These are phyloP conservation scores for Penicillium sp. DNA, from an alignment of 2,329 filamentous ascomycete genomes.

Conservation along the genomic window DNA sequence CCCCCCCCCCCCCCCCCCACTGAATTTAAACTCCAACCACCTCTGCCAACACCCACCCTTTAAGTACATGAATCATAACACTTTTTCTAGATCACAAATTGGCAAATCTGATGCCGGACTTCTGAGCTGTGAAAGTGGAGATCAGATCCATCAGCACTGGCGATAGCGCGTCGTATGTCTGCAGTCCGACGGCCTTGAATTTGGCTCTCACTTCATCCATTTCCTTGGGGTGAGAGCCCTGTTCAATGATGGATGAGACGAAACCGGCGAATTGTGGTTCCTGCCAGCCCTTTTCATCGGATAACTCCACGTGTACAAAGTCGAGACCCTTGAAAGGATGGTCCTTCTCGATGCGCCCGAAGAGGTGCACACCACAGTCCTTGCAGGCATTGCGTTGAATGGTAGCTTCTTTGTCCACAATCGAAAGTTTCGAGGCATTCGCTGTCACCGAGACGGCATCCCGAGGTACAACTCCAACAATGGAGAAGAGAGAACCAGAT, in stretches of 20 bases:
- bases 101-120: conserved; percentile 31
- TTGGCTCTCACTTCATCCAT: conserved; percentile 56
- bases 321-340: conserved; percentile 68
- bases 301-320: conserved; percentile 65
- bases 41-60: background rate
- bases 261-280: conserved; percentile 70
- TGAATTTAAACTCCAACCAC: background rate
- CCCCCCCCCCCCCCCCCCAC: too few relatives aligned
- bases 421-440: conserved; percentile 56
- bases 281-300: conserved; percentile 63
- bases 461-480: conserved; percentile 60
- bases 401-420: conserved; percentile 56
- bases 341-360: conserved; percentile 62
- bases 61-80: background rate
- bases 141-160: conserved; percentile 63
- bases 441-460: conserved; percentile 57
- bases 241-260: conserved; percentile 66
- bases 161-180: conserved; percentile 62
- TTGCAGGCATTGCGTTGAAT: conserved; percentile 63
- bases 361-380: conserved; percentile 62
- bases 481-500: conserved; percentile 59
- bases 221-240: conserved; percentile 57
- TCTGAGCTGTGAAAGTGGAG: conserved; percentile 56
- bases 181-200: conserved; percentile 55
- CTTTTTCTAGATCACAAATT: conserved; percentile 21